Conservation (phyloP, 148 eudicot genomes). For the Silene uniflora region DNA sequence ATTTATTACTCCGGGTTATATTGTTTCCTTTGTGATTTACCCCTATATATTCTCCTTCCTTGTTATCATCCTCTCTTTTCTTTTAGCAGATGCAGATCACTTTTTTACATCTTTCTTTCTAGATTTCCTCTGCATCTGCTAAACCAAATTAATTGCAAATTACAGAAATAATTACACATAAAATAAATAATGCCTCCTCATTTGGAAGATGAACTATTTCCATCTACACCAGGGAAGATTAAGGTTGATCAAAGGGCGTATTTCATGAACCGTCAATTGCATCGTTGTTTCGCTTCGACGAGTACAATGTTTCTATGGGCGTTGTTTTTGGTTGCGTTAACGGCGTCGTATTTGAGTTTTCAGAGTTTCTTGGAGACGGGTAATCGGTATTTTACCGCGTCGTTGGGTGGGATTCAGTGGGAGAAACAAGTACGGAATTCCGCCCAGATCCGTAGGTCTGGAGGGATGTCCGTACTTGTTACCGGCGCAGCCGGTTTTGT, state of each 20-base stretch:
- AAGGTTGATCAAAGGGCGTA: conserved; percentile 38
- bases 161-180: neutral
- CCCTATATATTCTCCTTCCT: conserved; percentile 28
- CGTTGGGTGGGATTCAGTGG: conserved; percentile 60
- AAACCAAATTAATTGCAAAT: neutral
- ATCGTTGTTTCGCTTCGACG: conserved; percentile 67
- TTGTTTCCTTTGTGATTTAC: neutral
- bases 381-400: conserved; percentile 39
- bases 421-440: conserved; percentile 53
- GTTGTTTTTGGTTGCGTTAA: conserved; percentile 54
- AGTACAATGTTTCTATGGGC: conserved; percentile 66
- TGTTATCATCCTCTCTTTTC: neutral
- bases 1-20: neutral
- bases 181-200: conserved; percentile 28
- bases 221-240: conserved; percentile 69
- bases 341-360: conserved; percentile 60
- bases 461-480: conserved; percentile 58
- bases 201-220: conserved; percentile 54
- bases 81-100: conserved; percentile 31
- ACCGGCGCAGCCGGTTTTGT: conserved; percentile 85
- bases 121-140: conserved; percentile 26
- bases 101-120: neutral
- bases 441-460: conserved; percentile 49
- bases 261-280: conserved; percentile 41
- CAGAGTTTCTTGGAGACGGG: conserved; percentile 60